Percentiles rank a stretch among this genome's conserved stretches.
phyloP scores from a whole-genome alignment of 2,329 filamentous ascomycete species.

The Stagonosporopsis tanaceti region DNA sequence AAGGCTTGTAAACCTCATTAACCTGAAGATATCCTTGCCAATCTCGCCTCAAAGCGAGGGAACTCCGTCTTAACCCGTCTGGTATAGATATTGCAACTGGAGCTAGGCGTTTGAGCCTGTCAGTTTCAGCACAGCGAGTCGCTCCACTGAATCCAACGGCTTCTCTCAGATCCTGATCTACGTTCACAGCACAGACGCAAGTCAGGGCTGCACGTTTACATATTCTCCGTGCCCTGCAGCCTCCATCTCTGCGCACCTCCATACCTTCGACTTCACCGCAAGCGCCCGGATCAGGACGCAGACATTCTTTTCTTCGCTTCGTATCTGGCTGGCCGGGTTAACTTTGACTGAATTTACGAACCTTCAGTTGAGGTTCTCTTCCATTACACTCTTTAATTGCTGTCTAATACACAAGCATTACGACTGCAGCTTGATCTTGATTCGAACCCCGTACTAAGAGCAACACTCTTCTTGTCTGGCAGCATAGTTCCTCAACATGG shows the following conservation, averaged over 20 bases:
- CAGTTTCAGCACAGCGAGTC: conserved; percentile 49
- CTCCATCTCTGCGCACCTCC: conserved; percentile 45
- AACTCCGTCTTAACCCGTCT: conserved; percentile 39
- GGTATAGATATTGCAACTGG: conserved; percentile 41
- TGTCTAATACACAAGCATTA: conserved; percentile 38
- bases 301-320: conserved; percentile 51
- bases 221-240: conserved; percentile 45
- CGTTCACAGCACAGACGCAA: conserved; percentile 31
- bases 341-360: conserved; percentile 46
- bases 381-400: conserved; percentile 42
- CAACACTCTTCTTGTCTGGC: neutral
- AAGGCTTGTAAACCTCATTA: conserved; percentile 23
- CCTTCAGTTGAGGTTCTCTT: conserved; percentile 43
- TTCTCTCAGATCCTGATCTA: conserved; percentile 39
- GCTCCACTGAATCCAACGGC: conserved; percentile 36
- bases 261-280: conserved; percentile 32
- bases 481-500: conserved; percentile 24
- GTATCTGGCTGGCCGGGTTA: conserved; percentile 54
- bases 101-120: conserved; percentile 46
- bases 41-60: conserved; percentile 34
- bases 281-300: conserved; percentile 43
- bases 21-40: conserved; percentile 11
- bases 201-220: conserved; percentile 43
- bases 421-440: neutral
- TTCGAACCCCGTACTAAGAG: neutral